Base-by-base conservation (phyloP, 495 filamentous ascomycete genomes). In the Lepraria neglecta region DNA sequence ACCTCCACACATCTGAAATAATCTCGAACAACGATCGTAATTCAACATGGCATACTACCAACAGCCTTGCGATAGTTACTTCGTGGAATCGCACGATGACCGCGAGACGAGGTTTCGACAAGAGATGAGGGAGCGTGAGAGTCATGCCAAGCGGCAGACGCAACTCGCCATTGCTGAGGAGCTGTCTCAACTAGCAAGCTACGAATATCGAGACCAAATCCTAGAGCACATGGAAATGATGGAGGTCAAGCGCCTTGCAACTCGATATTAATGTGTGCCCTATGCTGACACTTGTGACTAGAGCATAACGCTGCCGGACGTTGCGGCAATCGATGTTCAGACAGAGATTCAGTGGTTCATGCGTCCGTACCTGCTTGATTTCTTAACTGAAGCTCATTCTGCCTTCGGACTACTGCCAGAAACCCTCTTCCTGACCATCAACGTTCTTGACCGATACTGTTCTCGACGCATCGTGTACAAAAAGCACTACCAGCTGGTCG, bases 321-420 rank as follows among this genome's bases (percentile, higher is more conserved):
- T 95, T 69, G 91, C 91, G 67, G 90, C 92, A 19, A 99, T 99
- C 72, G 94, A 99, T 67, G 95, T 97, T 72, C 94, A 99, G 74
- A 88, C 91, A 51, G 94, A 99, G 77, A 97, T 99, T 59, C 90
- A 97, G 71, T 99, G 95, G 95, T 97, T 92, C 78, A 99, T 99
- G 94, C 82, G 94, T 66, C 92, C 94, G 0, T 99, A 96, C 72
- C 86, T 99, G 31, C 86, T 99, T 65, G 94, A 99, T 77, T 99
- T 99, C 78, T 82, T 99, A 57, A 88, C 97, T 68, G 94, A 99
- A 81, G 94, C 94, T 47, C 95, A 99, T 71, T 85, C 86, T 62
- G 92, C 92, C 19, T 99, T 97, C 77, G 87, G 89, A 60, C 85
- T 99, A 9, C 80, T 97, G 17, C 94, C 94, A 10, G 91, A 96